These are phyloP conservation scores for Lichtheimia ornata DNA, from an alignment of 371 early-diverging fungal species.

Conservation along the genomic window DNA sequence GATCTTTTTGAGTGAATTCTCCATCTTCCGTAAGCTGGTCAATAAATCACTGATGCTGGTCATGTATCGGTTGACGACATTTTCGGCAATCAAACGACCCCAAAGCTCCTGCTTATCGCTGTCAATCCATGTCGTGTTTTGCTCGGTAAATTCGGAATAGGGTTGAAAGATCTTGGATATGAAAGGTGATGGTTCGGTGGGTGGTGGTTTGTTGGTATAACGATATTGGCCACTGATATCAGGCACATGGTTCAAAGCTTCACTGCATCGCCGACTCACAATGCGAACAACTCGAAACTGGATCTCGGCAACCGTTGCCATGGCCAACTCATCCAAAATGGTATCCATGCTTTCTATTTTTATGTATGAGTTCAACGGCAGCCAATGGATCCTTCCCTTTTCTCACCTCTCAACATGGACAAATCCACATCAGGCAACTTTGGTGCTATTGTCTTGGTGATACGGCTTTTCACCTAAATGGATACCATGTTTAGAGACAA, in stretches of 20 bases:
- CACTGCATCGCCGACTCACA: slow-evolving; percentile 56
- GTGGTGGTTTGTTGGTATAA: slow-evolving; percentile 53
- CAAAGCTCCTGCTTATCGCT: slow-evolving; percentile 22
- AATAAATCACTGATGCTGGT: slow-evolving; percentile 29
- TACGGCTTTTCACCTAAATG: slow-evolving; percentile 11
- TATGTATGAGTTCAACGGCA: neutral
- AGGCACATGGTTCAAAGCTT: slow-evolving; percentile 45
- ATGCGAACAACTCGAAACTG: slow-evolving; percentile 46
- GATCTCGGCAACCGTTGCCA: slow-evolving; percentile 38
- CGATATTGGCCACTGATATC: slow-evolving; percentile 56
- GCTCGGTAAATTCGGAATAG: slow-evolving; percentile 42
- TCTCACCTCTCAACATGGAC: slow-evolving; percentile 32
- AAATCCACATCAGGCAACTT: slow-evolving; percentile 40
- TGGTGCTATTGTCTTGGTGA: slow-evolving; percentile 25
- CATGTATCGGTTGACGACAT: slow-evolving; percentile 35
- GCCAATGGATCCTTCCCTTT: too few relatives aligned
- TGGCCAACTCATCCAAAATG: slow-evolving; percentile 22
- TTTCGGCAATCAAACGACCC: slow-evolving; percentile 31
- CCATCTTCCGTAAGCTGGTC: slow-evolving; percentile 27
- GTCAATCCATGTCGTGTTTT: slow-evolving; percentile 25
- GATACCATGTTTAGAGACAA: neutral
- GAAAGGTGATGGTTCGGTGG: slow-evolving; percentile 65
- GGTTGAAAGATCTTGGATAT: slow-evolving; percentile 62
- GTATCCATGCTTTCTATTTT: slow-evolving; percentile 35
- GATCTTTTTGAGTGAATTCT: slow-evolving; percentile 34